These are phyloP conservation scores for Crithidia sp. DNA, from an alignment of 208 protist genomes.

Conservation along the genomic window DNA sequence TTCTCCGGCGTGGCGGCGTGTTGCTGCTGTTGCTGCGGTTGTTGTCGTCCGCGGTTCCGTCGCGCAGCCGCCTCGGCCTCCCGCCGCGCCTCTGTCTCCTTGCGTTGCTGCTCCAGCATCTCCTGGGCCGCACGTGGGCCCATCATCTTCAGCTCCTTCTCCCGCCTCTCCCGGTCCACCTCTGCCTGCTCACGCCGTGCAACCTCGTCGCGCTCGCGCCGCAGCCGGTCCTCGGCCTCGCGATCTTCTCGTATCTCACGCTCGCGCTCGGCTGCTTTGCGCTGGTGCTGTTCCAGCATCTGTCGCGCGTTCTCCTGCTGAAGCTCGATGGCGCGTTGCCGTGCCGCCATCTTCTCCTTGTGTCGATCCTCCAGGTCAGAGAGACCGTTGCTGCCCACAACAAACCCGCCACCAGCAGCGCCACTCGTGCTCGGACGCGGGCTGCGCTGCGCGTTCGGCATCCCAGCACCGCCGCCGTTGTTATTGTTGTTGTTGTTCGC, in stretches of 20 bases:
- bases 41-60: constrained; percentile 16
- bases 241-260: constrained; percentile 44
- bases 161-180: constrained; percentile 54
- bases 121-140: constrained; percentile 32
- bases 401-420: constrained; percentile 9
- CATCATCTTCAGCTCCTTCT: constrained; percentile 47
- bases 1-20: neutral
- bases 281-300: constrained; percentile 62
- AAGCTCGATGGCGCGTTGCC: constrained; percentile 63
- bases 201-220: constrained; percentile 52
- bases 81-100: constrained; percentile 29
- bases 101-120: constrained; percentile 30
- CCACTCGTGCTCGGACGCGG: constrained; percentile 19
- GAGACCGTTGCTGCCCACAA: constrained; percentile 34
- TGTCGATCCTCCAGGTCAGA: constrained; percentile 32
- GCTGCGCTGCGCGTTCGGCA: neutral
- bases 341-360: constrained; percentile 37
- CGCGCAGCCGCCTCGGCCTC: constrained; percentile 37
- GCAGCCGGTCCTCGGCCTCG: constrained; percentile 53
- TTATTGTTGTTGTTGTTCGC: neutral
- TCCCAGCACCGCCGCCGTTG: neutral
- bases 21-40: neutral
- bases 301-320: constrained; percentile 77
- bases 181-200: constrained; percentile 49
- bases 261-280: constrained; percentile 44